Base-by-base conservation (phyloP, 345 rosid genomes). In the Sisymbrium altissimum region DNA sequence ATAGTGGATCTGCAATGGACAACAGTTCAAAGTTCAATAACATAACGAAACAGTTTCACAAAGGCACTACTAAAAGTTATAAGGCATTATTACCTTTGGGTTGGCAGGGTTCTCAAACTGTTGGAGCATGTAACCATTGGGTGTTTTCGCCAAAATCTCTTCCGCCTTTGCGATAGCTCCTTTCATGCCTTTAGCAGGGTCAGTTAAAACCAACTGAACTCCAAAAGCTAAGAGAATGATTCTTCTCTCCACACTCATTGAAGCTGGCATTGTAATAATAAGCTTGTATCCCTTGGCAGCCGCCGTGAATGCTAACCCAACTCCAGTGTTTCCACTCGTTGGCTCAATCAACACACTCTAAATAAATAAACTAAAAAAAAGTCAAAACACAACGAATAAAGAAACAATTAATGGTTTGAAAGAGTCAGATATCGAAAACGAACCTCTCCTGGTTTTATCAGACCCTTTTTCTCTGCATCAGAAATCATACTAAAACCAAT, bases 301-400 rank as follows among this genome's bases (percentile, higher is more conserved):
- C 4, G 97, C 97, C 75, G 92, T 83, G 81, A 93, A 90, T 3
- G 98, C 97, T 74, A 93, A 83, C 25, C 96, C 97, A 43, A 93
- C 90, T 65, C 98, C 98, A 4, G 98, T 93, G 71, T 93, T 90
- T 72, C 98, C 98, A 77, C 97, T 93, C n/a, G 97, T 93, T 9
- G 96, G 97, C 81, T 93, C 98, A 81, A 93, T 85, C 56, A 93
- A 66, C 45, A 89, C 88, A 76, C 96, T 91, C 97, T 89, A 15
- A 19, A 53, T 49, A 21, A 41, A 66, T 8, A 61, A 23, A 55
- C 38, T 11, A 29, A 68, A 40, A 68, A 40, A 30, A 68, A 19
- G 46, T 76, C 23, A 78, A n/a, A 6, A 68, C 3, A 39, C 27
- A 17, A 30, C 7, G 7, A 23, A 41, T 35, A 49, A 9, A 14